Evolutionary conservation across 2,329 filamentous ascomycete species (phyloP).

Genomic region (Phialophora macrospora): DNA sequence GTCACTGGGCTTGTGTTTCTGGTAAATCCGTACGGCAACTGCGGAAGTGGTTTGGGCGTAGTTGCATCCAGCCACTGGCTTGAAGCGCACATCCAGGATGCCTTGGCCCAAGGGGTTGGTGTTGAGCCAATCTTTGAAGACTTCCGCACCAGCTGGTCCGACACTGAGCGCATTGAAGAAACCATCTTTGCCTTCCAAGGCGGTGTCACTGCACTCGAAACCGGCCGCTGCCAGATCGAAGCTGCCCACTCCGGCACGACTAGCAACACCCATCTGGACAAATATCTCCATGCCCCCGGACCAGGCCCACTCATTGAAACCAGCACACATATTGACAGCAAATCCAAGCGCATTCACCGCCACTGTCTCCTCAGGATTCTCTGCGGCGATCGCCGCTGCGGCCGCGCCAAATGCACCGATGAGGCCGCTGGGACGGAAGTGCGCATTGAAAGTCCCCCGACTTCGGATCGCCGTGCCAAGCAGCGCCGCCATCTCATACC

Average conservation of each 20-base stretch:
- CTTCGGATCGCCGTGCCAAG: conserved; percentile 19
- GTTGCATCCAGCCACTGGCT: conserved; percentile 29
- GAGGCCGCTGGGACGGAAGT: conserved; percentile 25
- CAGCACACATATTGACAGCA: conserved; percentile 23
- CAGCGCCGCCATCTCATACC: conserved; percentile 24
- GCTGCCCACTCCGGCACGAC: conserved; percentile 18
- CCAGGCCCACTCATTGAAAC: conserved; percentile 29
- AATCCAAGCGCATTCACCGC: conserved; percentile 17
- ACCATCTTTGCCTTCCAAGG: conserved; percentile 28
- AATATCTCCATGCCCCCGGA: conserved; percentile 26
- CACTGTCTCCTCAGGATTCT: not conserved
- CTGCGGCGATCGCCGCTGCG: conserved; percentile 5
- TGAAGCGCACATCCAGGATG: conserved; percentile 25
- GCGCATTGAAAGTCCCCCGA: conserved; percentile 11
- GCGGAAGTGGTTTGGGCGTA: conserved; percentile 25
- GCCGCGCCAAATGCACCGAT: conserved; percentile 24
- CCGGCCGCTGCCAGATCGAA: conserved; percentile 26
- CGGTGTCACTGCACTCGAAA: conserved; percentile 19
- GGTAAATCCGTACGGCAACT: conserved; percentile 13
- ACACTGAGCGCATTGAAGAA: conserved; percentile 20
- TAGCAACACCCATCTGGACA: conserved; percentile 23
- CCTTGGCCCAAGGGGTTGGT: conserved; percentile 12
- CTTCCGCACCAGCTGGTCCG: conserved; percentile 1
- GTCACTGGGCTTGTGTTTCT: conserved; percentile 1
- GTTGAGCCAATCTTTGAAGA: conserved; percentile 16